Evolutionary conservation across 2,329 filamentous ascomycete species (phyloP).

Genomic region (Colletotrichum zoysiae): DNA sequence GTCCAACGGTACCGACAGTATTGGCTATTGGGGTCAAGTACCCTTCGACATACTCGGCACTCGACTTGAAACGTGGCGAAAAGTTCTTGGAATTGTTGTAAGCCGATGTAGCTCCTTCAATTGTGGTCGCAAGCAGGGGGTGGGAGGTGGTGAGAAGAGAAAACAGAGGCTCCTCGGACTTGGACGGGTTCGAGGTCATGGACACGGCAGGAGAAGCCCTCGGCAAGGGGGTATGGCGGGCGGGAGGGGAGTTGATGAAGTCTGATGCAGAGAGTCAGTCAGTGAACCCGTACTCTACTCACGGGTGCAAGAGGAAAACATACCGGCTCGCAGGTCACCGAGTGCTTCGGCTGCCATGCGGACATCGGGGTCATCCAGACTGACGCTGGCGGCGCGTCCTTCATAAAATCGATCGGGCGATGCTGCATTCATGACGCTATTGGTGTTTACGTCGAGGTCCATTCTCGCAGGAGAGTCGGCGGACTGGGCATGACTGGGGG

Average conservation of each 20-base stretch:
- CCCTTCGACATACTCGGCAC: conserved; percentile 90
- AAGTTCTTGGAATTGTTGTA: conserved; percentile 92
- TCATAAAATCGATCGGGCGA: conserved; percentile 62
- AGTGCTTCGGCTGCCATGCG: conserved; percentile 80
- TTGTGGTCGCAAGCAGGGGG: conserved; percentile 85
- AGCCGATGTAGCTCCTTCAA: conserved; percentile 85
- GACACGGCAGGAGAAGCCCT: conserved; percentile 52
- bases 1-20: conserved; percentile 85
- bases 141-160: conserved; percentile 90
- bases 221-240: conserved; percentile 57
- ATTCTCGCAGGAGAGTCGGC: conserved; percentile 61
- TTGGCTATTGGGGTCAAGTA: conserved; percentile 89
- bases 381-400: conserved; percentile 64
- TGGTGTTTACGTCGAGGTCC: conserved; percentile 61
- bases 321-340: conserved; percentile 80
- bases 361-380: conserved; percentile 75
- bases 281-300: conserved; percentile 1
- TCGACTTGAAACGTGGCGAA: conserved; percentile 88
- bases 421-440: conserved; percentile 55
- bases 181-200: conserved; percentile 51
- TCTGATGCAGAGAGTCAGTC: conserved; percentile 57
- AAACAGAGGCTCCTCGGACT: conserved; percentile 78
- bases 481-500: conserved; percentile 57
- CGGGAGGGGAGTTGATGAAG: conserved; percentile 74
- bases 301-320: conserved; percentile 47